These are phyloP conservation scores for Tilletia setariae DNA, from an alignment of 1,284 basidiomycete species.

Conservation along the genomic window DNA sequence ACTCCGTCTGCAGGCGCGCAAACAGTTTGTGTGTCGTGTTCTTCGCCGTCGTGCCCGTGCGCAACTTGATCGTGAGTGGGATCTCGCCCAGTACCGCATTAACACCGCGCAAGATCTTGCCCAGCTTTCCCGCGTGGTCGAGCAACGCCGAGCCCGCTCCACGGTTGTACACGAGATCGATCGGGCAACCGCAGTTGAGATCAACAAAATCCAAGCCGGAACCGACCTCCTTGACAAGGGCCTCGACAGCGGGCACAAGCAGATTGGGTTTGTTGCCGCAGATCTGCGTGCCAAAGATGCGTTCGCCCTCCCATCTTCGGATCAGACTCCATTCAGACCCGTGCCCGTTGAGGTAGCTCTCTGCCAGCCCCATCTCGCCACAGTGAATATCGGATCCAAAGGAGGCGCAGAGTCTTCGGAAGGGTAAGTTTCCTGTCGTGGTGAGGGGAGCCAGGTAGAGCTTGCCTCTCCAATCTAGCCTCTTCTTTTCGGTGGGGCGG, in stretches of 20 bases:
- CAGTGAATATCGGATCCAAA: slow-evolving; percentile 93
- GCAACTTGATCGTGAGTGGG: slow-evolving; percentile 88
- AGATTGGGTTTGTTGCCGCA: slow-evolving; percentile 60
- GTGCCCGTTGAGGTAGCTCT: slow-evolving; percentile 43
- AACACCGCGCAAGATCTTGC: slow-evolving; percentile 87
- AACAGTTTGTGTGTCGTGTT: slow-evolving; percentile 76
- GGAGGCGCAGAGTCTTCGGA: slow-evolving; percentile 79
- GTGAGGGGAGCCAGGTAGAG: slow-evolving; percentile 92
- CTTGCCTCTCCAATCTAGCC: slow-evolving; percentile 76
- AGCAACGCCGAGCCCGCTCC: slow-evolving; percentile 88
- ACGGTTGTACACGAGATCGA: slow-evolving; percentile 88
- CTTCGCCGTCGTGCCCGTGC: slow-evolving; percentile 66
- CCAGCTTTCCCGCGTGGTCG: slow-evolving; percentile 75
- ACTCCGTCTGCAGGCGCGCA: slow-evolving; percentile 73
- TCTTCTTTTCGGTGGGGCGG: slow-evolving; percentile 77
- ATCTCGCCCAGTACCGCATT: slow-evolving; percentile 83
- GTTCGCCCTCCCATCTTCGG: slow-evolving; percentile 71
- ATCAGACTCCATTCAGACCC: slow-evolving; percentile 50
- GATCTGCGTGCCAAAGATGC: slow-evolving; percentile 82
- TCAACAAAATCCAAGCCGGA: slow-evolving; percentile 80
- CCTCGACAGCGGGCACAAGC: slow-evolving; percentile 79
- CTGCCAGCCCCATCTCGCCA: slow-evolving; percentile 70
- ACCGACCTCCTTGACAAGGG: slow-evolving; percentile 66
- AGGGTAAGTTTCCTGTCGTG: slow-evolving; percentile 92
- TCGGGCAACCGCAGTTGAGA: slow-evolving; percentile 93